Evolutionary conservation across 1,139 yeast genomes (phyloP).

Genomic region (Oligophagozyma castellii): DNA sequence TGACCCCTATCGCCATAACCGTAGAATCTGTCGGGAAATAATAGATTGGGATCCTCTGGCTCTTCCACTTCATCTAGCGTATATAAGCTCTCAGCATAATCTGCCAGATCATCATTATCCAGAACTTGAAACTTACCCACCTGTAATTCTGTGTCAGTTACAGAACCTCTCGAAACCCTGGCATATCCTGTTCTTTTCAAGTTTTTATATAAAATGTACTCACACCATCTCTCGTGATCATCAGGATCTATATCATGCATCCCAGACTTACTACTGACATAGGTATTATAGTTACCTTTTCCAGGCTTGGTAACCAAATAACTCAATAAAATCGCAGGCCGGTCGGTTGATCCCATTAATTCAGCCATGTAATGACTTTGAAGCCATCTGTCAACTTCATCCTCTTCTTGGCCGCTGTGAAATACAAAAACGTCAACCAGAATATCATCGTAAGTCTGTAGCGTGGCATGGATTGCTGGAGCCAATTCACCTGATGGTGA

Average conservation of each 20-base stretch:
- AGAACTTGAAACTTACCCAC: conserved; percentile 78
- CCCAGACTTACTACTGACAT: conserved; percentile 70
- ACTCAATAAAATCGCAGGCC: conserved; percentile 74
- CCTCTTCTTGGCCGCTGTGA: conserved; percentile 98
- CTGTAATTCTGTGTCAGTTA: conserved; percentile 93
- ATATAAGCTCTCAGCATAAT: conserved; percentile 34
- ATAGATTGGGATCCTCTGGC: conserved; percentile 36
- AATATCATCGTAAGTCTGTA: conserved; percentile 71
- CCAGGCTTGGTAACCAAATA: conserved; percentile 80
- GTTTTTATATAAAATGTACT: conserved; percentile 79
- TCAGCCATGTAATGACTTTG: conserved; percentile 69
- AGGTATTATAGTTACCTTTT: conserved; percentile 82
- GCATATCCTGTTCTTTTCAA: conserved; percentile 87
- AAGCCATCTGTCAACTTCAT: conserved; percentile 78
- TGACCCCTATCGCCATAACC: conserved; percentile 97
- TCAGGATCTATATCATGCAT: conserved; percentile 88
- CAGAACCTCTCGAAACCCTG: conserved; percentile 81
- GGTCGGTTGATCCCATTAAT: conserved; percentile 63
- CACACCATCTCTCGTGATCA: conserved; percentile 99
- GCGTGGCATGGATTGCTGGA: conserved; percentile 93
- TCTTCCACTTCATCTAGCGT: conserved; percentile 46
- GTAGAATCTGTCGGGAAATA: conserved; percentile 71
- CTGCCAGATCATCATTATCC: conserved; percentile 28
- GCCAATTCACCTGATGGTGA: conserved; percentile 97
- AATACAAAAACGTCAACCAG: conserved; percentile 84